These are phyloP conservation scores for Dryas drummondii DNA, from an alignment of 306 rosid species.

Conservation along the genomic window DNA sequence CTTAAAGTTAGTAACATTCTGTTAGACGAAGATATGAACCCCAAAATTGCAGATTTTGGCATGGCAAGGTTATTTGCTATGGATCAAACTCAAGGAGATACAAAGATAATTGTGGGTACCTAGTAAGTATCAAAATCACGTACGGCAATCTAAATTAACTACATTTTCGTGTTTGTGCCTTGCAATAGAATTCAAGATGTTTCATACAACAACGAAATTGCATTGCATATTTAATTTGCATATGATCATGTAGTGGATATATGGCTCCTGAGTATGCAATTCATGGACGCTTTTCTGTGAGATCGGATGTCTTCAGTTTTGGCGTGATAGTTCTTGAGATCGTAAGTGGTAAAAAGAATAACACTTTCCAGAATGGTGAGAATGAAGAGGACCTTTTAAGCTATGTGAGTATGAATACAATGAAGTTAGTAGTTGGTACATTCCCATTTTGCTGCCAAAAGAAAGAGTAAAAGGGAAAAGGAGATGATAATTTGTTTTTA, in stretches of 20 bases:
- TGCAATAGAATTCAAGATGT: too few species aligned
- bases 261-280: slow-evolving; percentile 28
- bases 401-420: too few species aligned
- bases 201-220: neutral
- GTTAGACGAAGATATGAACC: neutral
- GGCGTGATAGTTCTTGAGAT: neutral
- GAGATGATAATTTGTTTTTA: too few species aligned
- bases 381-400: too few species aligned
- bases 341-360: too few species aligned
- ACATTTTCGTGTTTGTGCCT: neutral
- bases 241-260: slow-evolving; percentile 12
- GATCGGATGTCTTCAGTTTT: slow-evolving; percentile 26
- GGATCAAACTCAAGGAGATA: slow-evolving; percentile 5
- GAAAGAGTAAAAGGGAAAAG: too few species aligned
- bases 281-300: slow-evolving; percentile 9
- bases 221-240: neutral
- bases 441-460: too few species aligned
- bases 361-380: too few species aligned
- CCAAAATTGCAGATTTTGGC: slow-evolving; percentile 9
- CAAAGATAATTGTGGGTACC: neutral
- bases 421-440: too few species aligned
- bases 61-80: slow-evolving; percentile 1
- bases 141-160: neutral
- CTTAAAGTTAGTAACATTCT: neutral
- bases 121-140: neutral